Conservation (phyloP, 2,329 filamentous ascomycete genomes). For the Fusarium succisae region DNA sequence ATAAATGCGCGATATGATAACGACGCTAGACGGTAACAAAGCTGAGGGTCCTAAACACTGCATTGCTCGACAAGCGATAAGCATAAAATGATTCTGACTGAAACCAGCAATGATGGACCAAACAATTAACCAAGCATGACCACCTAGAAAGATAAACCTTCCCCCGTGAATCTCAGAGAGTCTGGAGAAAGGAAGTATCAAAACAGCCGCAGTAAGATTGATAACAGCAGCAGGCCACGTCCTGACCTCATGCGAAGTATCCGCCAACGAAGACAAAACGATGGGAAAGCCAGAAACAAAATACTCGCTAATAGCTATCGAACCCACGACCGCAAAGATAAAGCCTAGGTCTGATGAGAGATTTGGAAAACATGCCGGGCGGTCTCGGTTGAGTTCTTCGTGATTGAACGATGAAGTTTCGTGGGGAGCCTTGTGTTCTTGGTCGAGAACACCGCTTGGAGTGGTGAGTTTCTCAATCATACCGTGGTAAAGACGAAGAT, state of each 20-base stretch:
- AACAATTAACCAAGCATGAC: constrained; percentile 69
- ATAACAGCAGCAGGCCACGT: constrained; percentile 74
- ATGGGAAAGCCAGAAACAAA: constrained; percentile 81
- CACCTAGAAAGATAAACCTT: constrained; percentile 67
- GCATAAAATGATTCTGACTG: constrained; percentile 70
- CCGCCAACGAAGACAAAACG: constrained; percentile 72
- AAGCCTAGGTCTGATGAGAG: constrained; percentile 68
- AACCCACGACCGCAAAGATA: constrained; percentile 68
- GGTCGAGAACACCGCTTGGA: not conserved
- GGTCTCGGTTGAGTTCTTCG: not conserved
- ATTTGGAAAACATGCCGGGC: constrained; percentile 65
- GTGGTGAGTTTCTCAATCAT: not conserved
- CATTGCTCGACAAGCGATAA: constrained; percentile 76
- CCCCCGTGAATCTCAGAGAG: constrained; percentile 70
- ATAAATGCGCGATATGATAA: constrained; percentile 75
- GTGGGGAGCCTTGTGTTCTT: not conserved
- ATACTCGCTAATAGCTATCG: constrained; percentile 75
- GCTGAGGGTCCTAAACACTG: constrained; percentile 78
- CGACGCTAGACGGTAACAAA: constrained; percentile 73
- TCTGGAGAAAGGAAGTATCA: constrained; percentile 71
- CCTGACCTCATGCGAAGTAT: constrained; percentile 62
- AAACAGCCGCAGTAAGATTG: constrained; percentile 64
- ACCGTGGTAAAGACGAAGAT: not conserved
- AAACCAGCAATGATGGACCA: constrained; percentile 78
- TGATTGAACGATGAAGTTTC: constrained; percentile 15